phyloP scores from a whole-genome alignment of 2,329 filamentous ascomycete genomes.

The Coniochaeta prunicola region DNA sequence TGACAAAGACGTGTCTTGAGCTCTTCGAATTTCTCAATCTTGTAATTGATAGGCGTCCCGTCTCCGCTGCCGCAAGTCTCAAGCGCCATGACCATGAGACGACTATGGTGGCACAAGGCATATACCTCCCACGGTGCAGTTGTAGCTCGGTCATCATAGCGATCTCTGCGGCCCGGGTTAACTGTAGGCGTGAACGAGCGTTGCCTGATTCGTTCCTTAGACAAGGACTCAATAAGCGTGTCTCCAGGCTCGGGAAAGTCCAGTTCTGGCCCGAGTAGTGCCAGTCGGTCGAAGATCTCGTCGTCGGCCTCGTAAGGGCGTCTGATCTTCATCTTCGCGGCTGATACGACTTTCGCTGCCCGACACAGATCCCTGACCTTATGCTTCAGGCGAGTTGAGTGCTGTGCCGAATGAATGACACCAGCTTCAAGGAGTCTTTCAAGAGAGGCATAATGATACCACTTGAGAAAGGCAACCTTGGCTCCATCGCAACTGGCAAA shows the following conservation, averaged over 20 bases:
- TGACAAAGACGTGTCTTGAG: not conserved
- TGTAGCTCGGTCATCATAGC: not conserved
- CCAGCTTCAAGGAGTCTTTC: not conserved
- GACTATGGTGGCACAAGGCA: not conserved
- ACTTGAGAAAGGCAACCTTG: not conserved
- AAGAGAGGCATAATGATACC: not conserved
- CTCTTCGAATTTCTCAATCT: not conserved
- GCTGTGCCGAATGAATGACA: not conserved
- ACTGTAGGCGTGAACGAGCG: not conserved
- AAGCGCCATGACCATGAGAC: not conserved
- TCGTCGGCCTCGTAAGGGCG: not conserved
- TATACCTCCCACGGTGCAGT: not conserved
- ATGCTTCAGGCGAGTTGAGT: not conserved
- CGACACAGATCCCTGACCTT: not conserved
- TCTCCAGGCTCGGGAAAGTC: not conserved
- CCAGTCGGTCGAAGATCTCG: not conserved
- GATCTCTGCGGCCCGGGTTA: not conserved
- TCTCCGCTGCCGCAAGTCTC: not conserved
- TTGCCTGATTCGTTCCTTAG: not conserved
- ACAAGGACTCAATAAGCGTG: not conserved
- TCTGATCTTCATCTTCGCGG: not conserved
- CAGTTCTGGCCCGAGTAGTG: not conserved
- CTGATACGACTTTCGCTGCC: not conserved
- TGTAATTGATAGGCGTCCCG: not conserved
- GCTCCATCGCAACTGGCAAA: not conserved